These are phyloP conservation scores for Neonectria ditissima DNA, from an alignment of 2,329 filamentous ascomycete genomes.

Conservation along the genomic window DNA sequence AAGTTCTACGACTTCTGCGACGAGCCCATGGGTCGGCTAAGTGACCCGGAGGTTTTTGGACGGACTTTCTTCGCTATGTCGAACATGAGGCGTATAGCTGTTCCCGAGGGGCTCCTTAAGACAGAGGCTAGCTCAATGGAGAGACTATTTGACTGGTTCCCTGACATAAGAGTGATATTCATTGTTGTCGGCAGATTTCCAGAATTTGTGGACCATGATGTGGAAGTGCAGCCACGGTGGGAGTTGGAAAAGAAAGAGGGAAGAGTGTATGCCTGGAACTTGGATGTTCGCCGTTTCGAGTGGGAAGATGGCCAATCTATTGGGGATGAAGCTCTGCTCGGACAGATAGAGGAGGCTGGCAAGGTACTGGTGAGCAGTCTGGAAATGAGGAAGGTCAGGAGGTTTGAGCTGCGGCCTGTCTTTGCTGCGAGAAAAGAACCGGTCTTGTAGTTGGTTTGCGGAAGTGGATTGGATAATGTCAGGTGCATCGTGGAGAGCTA, in stretches of 20 bases:
- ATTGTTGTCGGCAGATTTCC: slow-evolving; percentile 19
- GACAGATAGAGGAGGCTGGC: neutral
- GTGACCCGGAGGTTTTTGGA: slow-evolving; percentile 1
- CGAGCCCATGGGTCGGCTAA: neutral
- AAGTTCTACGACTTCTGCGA: neutral
- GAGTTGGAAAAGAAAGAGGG: neutral
- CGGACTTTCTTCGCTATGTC: neutral
- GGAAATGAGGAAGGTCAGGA: neutral
- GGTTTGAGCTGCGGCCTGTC: neutral
- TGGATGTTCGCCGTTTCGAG: neutral
- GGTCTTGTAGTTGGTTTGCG: no score
- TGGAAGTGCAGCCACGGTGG: neutral
- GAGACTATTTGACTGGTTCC: neutral
- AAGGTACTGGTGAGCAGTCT: neutral
- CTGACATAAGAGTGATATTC: slow-evolving; percentile 12
- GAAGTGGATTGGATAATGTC: no score
- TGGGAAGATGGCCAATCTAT: neutral
- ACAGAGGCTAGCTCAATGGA: accelerated
- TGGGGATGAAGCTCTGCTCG: neutral
- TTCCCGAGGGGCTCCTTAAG: neutral
- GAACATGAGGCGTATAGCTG: slow-evolving; percentile 2
- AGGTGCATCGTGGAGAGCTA: no score
- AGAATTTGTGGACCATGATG: neutral
- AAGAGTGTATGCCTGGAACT: neutral
- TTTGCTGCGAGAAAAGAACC: no score